Conservation (phyloP, 768 basidiomycete genomes). For the Amanita subjunquillea region DNA sequence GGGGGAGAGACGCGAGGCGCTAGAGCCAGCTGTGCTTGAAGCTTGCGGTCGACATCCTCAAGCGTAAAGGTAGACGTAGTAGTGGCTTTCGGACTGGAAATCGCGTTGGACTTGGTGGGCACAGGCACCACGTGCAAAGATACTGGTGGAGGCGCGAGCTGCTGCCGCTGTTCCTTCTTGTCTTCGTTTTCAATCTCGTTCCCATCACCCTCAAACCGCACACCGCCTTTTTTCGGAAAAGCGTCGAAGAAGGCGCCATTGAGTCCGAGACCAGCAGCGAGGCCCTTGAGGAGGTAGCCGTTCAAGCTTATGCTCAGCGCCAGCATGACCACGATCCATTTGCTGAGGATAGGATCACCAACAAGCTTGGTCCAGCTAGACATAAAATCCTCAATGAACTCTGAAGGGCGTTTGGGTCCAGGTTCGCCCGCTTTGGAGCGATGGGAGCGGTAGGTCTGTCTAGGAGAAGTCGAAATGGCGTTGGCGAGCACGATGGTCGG, state of each 20-base stretch:
- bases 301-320: conserved; percentile 84
- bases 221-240: conserved; percentile 10
- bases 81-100: conserved; percentile 12
- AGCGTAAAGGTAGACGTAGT: conserved; percentile 34
- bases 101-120: background rate
- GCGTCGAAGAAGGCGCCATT: conserved; percentile 1
- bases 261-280: conserved; percentile 43
- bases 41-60: conserved; percentile 43
- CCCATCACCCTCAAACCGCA: conserved; percentile 15
- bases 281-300: conserved; percentile 85
- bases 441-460: background rate
- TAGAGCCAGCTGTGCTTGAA: conserved; percentile 14
- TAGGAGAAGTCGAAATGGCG: conserved; percentile 10
- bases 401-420: conserved; percentile 22
- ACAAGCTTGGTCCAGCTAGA: conserved; percentile 83
- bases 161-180: conserved; percentile 5
- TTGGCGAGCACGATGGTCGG: conserved; percentile 10
- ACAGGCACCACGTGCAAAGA: background rate
- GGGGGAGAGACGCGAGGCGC: conserved; percentile 5
- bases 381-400: conserved; percentile 79
- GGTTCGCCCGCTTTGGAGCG: conserved; percentile 7
- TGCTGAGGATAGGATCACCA: conserved; percentile 87
- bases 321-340: conserved; percentile 89
- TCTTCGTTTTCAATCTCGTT: conserved; percentile 14
- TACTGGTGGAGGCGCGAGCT: background rate